Evolutionary conservation across 768 basidiomycete species (phyloP), one percentile per base, ranked within the genome.

Genomic region (Mycena metata): DNA sequence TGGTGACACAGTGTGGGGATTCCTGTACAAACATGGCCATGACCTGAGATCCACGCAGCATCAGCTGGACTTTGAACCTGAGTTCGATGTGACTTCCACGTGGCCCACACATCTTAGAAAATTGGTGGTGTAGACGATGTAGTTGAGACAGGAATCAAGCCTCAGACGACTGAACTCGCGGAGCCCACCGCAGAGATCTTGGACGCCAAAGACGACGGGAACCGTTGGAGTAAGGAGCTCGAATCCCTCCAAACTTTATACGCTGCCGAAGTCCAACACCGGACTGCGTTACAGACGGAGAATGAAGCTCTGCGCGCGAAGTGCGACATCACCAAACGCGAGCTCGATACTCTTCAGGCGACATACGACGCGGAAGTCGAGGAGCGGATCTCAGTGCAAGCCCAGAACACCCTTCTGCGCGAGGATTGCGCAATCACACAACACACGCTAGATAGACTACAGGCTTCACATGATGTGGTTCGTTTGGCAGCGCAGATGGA

Each of bases 211-310:
- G 64, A 64, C n/a, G 33, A 21, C 54, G 54, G 36, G 19, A 23
- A 41, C 19, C 10, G 19, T 19, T 41, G 39, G 39, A 2, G 23
- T 9, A 47, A 36, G 30, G 23, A 36, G 23, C 30, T 66, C 47
- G n/a, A 52, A 41, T 9, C 15, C 16, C 26, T 66, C 42, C 47
- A 58, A 26, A 36, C 2, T 5, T 15, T 62, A 21, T 70, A 67
- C 55, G 60, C 58, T 13, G 33, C 47, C 30, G 57, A 58, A 33
- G 30, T 21, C 15, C 19, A 19, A 45, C n/a, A 11, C 16, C 30
- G 43, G 43, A 33, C 8, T 21, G 57, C 43, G 7, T 9, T 6
- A 19, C 19, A 58, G 30, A 19, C 43, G 5, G 43, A 58, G 57
- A 43, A 21, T n/a, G n/a, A 30, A 5, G 9, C 11, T 2, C 36